phyloP scores from a whole-genome alignment of 139 green algal genomes.

The Picochlorum sp. region DNA sequence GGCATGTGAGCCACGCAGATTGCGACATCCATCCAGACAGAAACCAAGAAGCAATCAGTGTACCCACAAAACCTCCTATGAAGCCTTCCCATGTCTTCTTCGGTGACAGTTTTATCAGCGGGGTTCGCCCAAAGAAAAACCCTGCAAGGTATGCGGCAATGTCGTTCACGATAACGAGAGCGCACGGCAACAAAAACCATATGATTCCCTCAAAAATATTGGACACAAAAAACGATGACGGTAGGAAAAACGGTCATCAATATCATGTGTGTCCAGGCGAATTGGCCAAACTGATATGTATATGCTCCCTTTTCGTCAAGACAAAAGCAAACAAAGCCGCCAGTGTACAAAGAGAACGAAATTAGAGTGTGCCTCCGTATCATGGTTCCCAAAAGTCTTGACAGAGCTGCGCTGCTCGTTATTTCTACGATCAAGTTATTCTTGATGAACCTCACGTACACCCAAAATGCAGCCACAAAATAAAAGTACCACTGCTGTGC shows the following conservation, averaged over 20 bases:
- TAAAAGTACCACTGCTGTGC: conserved; percentile 92
- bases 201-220: conserved; percentile 92
- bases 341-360: conserved; percentile 70
- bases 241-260: conserved; percentile 80
- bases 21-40: conserved; percentile 50
- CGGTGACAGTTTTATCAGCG: conserved; percentile 94
- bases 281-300: conserved; percentile 95
- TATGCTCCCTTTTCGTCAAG: conserved; percentile 79
- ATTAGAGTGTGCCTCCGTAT: conserved; percentile 70
- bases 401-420: conserved; percentile 38
- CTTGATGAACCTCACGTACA: conserved; percentile 87
- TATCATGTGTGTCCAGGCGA: conserved; percentile 98
- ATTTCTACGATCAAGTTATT: conserved; percentile 78
- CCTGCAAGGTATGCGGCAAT: conserved; percentile 91
- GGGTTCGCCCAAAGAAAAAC: conserved; percentile 88
- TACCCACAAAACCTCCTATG: conserved; percentile 75
- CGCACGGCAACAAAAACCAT: conserved; percentile 90
- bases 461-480: conserved; percentile 74
- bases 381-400: conserved; percentile 48
- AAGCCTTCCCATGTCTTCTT: conserved; percentile 99
- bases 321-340: conserved; percentile 85
- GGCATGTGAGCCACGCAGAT: conserved; percentile 87
- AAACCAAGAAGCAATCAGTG: conserved; percentile 68
- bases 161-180: conserved; percentile 95
- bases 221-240: conserved; percentile 79